Evolutionary conservation across 306 rosid genomes (phyloP).

Genomic region (Cicer pinnatifidum): DNA sequence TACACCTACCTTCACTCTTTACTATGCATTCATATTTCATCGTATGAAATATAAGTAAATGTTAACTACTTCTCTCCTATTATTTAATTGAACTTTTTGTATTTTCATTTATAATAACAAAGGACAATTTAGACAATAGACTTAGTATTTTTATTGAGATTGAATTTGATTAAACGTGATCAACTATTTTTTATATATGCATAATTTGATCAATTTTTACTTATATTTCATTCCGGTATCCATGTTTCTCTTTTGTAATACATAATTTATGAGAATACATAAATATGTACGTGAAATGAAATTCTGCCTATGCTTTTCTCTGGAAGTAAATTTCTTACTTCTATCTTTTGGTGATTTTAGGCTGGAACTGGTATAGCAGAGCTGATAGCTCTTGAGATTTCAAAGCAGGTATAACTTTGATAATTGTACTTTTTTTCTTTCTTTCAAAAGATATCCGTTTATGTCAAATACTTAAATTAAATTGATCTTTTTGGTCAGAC

Average conservation of each 20-base stretch:
- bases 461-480: slow-evolving; percentile 32
- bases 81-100: too few relatives aligned
- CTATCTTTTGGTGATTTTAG: slow-evolving; percentile 59
- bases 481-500: slow-evolving; percentile 57
- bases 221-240: too few relatives aligned
- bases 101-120: too few relatives aligned
- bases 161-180: too few relatives aligned
- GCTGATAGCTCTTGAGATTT: slow-evolving; percentile 92
- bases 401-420: slow-evolving; percentile 72
- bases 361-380: slow-evolving; percentile 99
- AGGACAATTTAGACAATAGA: too few relatives aligned
- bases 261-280: neutral
- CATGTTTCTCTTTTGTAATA: neutral
- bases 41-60: too few relatives aligned
- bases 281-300: slow-evolving; percentile 20
- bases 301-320: slow-evolving; percentile 11
- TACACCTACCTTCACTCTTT: neutral
- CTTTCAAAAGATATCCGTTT: neutral
- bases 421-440: slow-evolving; percentile 11
- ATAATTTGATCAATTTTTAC: too few relatives aligned
- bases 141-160: too few relatives aligned
- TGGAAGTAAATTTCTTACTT: slow-evolving; percentile 47
- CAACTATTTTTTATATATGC: too few relatives aligned
- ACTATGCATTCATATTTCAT: neutral
- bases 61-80: too few relatives aligned